Base-by-base conservation (phyloP, 495 filamentous ascomycete genomes). In the Hyaloscypha finlandica region DNA sequence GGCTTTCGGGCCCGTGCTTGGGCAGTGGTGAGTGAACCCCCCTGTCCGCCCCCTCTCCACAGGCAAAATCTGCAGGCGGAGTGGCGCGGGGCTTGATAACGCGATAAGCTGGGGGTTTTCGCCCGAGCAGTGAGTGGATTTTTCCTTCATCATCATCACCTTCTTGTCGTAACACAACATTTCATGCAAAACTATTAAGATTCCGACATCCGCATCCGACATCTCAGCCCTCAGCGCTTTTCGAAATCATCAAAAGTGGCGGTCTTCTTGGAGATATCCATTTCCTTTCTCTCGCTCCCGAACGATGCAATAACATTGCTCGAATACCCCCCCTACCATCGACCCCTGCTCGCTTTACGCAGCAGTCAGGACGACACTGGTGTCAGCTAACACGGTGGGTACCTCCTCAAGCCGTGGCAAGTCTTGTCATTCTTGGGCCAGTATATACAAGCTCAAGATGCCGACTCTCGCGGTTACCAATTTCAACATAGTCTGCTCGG, bases 401-500 rank as follows among this genome's bases (percentile, higher is more conserved):
- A 19, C 22, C 22, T 57, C 29, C 53, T 57, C 16, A 1, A 57
- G 16, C 16, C 39, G 45, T 16, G 42, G 14, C 56, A 60, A 52
- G 29, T 30, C 39, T 57, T 57, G 32, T 22, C 8, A 48, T 0
- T 48, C 42, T 48, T 11, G 42, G 14, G 16, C 42, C 42, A 48
- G 42, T 48, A 16, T 20, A 16, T 25, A 45, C 9, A 42, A 64
- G 64, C 54, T 48, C 59, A 69, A 52, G 35, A 97, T 97, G 93
- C 93, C 93, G 60, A 91, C 89, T 54, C 80, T 96, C 61, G 84
- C 83, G 6, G 70, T 92, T 54, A 89, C 85, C 73, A 93, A 96
- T 76, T 97, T 97, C 83, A 96, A 97, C 75, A 91, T 96, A 22
- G 72, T 74, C 16, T 89, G 91, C 73, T 88, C 91, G 64, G 87